Base-by-base conservation (phyloP, 345 rosid species). In the Lepidium sativum region DNA sequence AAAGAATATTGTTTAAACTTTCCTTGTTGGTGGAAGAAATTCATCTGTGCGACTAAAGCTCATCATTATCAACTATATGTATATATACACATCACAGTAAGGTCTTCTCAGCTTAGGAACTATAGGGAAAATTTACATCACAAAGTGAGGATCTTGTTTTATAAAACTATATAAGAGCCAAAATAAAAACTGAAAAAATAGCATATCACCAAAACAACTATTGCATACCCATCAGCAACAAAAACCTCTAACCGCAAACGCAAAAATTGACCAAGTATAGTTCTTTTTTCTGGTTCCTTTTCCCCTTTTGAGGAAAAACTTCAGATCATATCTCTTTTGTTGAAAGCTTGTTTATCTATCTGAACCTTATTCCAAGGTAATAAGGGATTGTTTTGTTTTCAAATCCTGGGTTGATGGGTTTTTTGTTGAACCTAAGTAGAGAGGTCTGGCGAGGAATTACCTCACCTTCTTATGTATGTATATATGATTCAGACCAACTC, bases 401-500 rank as follows among this genome's bases (percentile, higher is more conserved):
- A 23, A 5, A 29, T 60, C 47, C 25, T 50, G 61, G n/a, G 63
- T 42, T 53, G 62, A 61, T 69, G 47, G 39, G 25, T 40, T 41
- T 12, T 34, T 15, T 51, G 40, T 37, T 16, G 6, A 33, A 35
- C 37, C 15, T 14, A 9, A 43, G 12, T 38, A 51, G 29, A 13
- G 43, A 17, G 3, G n/a, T 50, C 17, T 20, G n/a, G n/a, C n/a
- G 60, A 59, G 39, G 25, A 34, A 31, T 47, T 9, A 55, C 69
- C 33, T 47, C 27, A 43, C 45, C 35, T 50, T 64, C 35, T 54
- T 63, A 20, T 31, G 43, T 23, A 35, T 21, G 31, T 53, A 33
- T 12, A 13, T 42, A 25, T 56, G 65, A 27, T 59, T 85, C 79
- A 95, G 49, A 86, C 85, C 82, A 95, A 69, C 80, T 88, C 83